Percentiles rank a stretch among this genome's conserved stretches.
phyloP scores from a whole-genome alignment of 108 stramenopile genomes.

The Fragilaria crotonensis region DNA sequence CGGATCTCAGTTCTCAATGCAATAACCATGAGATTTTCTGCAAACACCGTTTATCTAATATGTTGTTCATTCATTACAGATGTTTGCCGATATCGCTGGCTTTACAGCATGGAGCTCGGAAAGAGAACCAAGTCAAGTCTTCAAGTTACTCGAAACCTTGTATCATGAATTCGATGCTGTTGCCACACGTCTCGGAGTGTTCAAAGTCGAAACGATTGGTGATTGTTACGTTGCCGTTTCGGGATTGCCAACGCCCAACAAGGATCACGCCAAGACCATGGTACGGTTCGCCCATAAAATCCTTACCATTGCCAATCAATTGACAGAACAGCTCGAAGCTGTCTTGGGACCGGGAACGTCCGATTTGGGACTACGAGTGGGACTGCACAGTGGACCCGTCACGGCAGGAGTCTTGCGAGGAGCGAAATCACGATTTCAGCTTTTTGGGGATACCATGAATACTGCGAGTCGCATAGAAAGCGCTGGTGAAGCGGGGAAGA shows the following conservation, averaged over 20 bases:
- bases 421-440: conserved; percentile 41
- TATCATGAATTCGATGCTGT: conserved; percentile 35
- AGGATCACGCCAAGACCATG: conserved; percentile 21
- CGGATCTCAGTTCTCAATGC: too few relatives aligned
- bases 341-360: conserved; percentile 38
- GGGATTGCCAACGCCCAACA: conserved; percentile 19
- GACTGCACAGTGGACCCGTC: conserved; percentile 46
- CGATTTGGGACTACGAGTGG: conserved; percentile 43
- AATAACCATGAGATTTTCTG: not conserved
- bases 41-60: not conserved
- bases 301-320: conserved; percentile 1
- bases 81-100: conserved; percentile 18
- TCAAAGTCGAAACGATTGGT: conserved; percentile 52
- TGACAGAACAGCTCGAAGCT: conserved; percentile 14
- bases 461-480: conserved; percentile 51
- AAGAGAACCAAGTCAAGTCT: conserved; percentile 30
- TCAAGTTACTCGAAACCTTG: conserved; percentile 36
- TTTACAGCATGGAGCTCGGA: conserved; percentile 26
- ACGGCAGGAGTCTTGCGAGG: conserved; percentile 57
- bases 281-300: conserved; percentile 23
- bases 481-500: conserved; percentile 30
- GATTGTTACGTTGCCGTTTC: conserved; percentile 33
- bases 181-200: conserved; percentile 19
- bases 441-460: conserved; percentile 55
- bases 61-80: conserved; percentile 2